Base-by-base conservation (phyloP, 129 eudicot species). In the Pittosporum tobira region DNA sequence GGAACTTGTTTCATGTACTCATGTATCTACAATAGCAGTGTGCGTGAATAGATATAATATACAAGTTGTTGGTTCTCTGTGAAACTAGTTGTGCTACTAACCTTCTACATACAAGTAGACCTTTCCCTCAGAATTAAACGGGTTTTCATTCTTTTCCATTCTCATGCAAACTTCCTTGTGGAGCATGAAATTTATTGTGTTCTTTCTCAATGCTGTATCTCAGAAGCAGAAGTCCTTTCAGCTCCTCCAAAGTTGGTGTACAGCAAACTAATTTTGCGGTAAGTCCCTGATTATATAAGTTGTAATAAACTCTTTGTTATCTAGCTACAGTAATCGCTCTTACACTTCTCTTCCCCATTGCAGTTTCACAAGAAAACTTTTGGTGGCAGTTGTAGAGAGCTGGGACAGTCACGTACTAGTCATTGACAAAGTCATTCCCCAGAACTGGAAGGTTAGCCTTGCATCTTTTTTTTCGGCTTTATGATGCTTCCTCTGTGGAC, bases 181-280 rank as follows among this genome's bases (percentile, higher is more conserved):
- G 38, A 48, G 57, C 62, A 49, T 46, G 45, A 62, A 27, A 34
- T 53, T 59, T 40, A 57, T 60, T 65, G 24, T 40, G 38, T 0
- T 8, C 23, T 43, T 67, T 62, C 42, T 56, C 27, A 31, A 31
- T 56, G n/a, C 61, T 63, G 21, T 42, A 51, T 73, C 46, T 60
- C 88, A 88, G 96, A 89, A 74, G 88, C 85, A 44, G 93, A 82
- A 63, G 95, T 89, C 47, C 97, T 89, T 70, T 82, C 97, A 66
- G 97, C 97, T 26, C 97, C 97, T 77, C 97, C 91, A 55, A 85
- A 85, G 80, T 70, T 89, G 86, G 97, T 89, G 38, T 89, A 89
- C 78, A 85, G 95, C 78, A 89, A 89, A 73, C 74, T 84, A 67
- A 82, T 89, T 62, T 68, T 85, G 76, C 91, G 88, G 95, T 82